phyloP scores from a whole-genome alignment of 176 grass and related monocot species.

The Lolium rigidum region DNA sequence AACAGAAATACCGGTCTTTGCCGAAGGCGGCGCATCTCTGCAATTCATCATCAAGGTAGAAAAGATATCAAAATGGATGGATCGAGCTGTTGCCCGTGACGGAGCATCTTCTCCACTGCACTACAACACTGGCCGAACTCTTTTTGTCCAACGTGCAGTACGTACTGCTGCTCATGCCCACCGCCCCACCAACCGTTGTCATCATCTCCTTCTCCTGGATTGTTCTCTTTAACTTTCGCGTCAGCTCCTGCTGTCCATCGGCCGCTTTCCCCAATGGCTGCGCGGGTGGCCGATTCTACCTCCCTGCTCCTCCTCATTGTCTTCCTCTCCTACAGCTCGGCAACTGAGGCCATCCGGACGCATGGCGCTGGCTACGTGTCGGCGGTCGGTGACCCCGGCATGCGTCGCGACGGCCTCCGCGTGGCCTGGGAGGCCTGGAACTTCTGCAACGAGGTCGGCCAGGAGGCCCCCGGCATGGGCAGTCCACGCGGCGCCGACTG shows the following conservation, averaged over 20 bases:
- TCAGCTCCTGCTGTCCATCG: background rate
- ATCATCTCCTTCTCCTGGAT: too few relatives aligned
- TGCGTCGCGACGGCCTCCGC: constrained; percentile 78
- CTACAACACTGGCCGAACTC: background rate
- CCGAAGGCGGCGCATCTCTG: constrained; percentile 16
- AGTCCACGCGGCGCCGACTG: constrained; percentile 92
- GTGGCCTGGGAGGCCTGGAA: constrained; percentile 94
- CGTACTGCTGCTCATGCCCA: background rate
- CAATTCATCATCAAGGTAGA: background rate
- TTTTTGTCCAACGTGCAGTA: constrained; percentile 8
- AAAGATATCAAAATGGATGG: too few relatives aligned
- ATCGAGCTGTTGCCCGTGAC: background rate
- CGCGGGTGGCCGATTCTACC: too few relatives aligned
- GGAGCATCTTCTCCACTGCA: background rate
- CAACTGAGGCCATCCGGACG: background rate
- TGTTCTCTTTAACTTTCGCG: too few relatives aligned
- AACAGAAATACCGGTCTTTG: background rate
- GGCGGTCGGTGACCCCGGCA: constrained; percentile 82
- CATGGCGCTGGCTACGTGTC: constrained; percentile 48
- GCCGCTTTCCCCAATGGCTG: constrained; percentile 27
- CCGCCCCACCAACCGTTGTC: background rate
- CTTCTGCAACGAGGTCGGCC: constrained; percentile 95
- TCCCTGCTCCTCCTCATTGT: background rate
- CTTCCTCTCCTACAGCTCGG: background rate
- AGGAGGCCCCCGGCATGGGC: constrained; percentile 78